phyloP scores from a whole-genome alignment of 1,139 yeast genomes.

The Debaryomyces fabryi region DNA sequence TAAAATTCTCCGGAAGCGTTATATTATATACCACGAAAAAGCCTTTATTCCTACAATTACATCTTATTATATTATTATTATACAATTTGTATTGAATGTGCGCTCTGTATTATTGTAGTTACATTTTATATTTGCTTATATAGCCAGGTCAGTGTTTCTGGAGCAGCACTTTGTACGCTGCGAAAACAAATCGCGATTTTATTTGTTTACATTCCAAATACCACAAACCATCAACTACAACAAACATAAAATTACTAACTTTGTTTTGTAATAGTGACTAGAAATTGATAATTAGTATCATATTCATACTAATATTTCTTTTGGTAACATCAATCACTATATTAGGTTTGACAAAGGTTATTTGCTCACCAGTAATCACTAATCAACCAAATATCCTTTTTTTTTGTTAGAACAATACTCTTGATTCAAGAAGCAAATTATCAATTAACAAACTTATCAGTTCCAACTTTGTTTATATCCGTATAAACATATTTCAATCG shows the following conservation, averaged over 20 bases:
- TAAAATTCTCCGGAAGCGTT: not conserved
- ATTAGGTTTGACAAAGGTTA: constrained; percentile 2
- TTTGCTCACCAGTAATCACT: not conserved
- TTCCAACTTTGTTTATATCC: constrained; percentile 10
- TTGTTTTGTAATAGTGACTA: constrained; percentile 2
- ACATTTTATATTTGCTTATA: no score
- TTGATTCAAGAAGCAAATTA: constrained; percentile 6
- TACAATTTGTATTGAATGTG: not conserved
- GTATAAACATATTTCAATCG: constrained; percentile 10
- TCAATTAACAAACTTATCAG: constrained; percentile 4
- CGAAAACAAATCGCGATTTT: constrained; percentile 9
- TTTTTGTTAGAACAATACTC: not conserved
- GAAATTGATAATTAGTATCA: not conserved
- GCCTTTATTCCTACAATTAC: not conserved
- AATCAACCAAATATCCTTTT: not conserved
- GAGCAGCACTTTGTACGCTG: constrained; percentile 4
- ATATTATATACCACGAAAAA: not conserved
- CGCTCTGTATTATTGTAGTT: not conserved
- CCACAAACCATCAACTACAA: constrained; percentile 9
- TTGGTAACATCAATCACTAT: not conserved
- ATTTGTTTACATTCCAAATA: constrained; percentile 8
- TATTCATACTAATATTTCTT: not conserved
- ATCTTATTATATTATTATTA: not conserved
- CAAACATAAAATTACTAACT: constrained; percentile 4
- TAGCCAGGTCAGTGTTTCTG: not conserved